phyloP scores from a whole-genome alignment of 768 basidiomycete species.

The Suillus weaverae region DNA sequence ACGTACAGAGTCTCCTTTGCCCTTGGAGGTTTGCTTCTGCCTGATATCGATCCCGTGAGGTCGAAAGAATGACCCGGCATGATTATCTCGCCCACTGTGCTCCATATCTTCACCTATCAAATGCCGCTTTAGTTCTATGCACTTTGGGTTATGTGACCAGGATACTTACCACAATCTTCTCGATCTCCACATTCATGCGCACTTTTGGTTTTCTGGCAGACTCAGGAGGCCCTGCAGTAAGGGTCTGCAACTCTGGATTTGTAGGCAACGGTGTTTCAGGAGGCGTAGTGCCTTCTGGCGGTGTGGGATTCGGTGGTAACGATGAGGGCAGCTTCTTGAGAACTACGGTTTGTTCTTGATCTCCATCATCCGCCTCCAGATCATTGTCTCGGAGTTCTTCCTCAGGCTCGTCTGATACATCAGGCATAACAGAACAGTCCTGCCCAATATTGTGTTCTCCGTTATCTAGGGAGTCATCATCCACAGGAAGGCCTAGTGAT shows the following conservation, averaged over 20 bases:
- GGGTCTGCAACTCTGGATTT: neutral
- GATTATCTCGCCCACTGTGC: conserved; percentile 61
- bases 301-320: neutral
- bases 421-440: neutral
- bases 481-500: conserved; percentile 14
- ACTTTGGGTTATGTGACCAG: neutral
- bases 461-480: neutral
- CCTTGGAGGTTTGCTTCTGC: conserved; percentile 43
- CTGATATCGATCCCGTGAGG: conserved; percentile 23
- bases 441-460: neutral
- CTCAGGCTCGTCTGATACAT: neutral
- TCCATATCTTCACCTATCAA: conserved; percentile 76
- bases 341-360: conserved; percentile 32
- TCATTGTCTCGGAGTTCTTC: neutral
- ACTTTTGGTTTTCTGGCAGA: conserved; percentile 37
- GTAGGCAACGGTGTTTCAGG: conserved; percentile 11
- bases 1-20: conserved; percentile 66
- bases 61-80: conserved; percentile 52
- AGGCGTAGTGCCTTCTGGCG: neutral
- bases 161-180: conserved; percentile 58
- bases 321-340: conserved; percentile 21
- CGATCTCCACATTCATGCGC: conserved; percentile 60
- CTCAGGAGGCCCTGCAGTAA: conserved; percentile 13
- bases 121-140: conserved; percentile 51
- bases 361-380: conserved; percentile 21